These are phyloP conservation scores for Tuber microsphaerosporum DNA, from an alignment of 495 filamentous ascomycete species.

Conservation along the genomic window DNA sequence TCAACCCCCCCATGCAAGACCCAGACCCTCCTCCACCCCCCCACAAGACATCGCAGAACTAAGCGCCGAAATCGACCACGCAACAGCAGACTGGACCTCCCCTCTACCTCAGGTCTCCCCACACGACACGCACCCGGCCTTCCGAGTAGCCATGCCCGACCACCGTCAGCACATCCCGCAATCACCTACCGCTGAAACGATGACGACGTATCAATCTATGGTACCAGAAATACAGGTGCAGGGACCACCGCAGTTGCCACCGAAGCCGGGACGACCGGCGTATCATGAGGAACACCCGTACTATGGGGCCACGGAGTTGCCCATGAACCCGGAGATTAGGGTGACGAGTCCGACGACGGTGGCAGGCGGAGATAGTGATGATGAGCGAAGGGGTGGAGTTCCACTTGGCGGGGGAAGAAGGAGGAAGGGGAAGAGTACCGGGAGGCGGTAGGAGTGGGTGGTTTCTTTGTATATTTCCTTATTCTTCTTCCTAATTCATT, in stretches of 20 bases:
- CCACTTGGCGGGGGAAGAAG: conserved; percentile 8
- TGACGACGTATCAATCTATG: neutral
- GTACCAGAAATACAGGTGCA: neutral
- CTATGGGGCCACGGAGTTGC: conserved; percentile 3
- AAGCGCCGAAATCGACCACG: neutral
- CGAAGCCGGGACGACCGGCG: conserved; percentile 15
- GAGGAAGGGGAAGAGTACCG: conserved; percentile 12
- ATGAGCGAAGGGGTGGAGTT: conserved; percentile 18
- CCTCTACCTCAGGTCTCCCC: neutral
- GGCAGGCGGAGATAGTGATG: conserved; percentile 36
- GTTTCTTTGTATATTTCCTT: neutral
- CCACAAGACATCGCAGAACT: neutral
- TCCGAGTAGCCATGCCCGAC: conserved; percentile 22
- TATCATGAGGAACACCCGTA: conserved; percentile 14
- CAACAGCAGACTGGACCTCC: neutral
- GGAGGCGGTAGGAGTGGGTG: conserved; percentile 9
- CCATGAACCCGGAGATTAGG: conserved; percentile 36
- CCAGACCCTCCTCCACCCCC: neutral
- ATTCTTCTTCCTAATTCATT: neutral
- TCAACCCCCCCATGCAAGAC: neutral
- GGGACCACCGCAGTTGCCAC: conserved; percentile 7
- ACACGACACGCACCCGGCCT: neutral
- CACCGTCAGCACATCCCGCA: conserved; percentile 3
- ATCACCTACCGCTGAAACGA: neutral
- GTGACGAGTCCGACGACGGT: conserved; percentile 41